Conservation (phyloP, 2,329 filamentous ascomycete species). For the Seiridium cupressi region DNA sequence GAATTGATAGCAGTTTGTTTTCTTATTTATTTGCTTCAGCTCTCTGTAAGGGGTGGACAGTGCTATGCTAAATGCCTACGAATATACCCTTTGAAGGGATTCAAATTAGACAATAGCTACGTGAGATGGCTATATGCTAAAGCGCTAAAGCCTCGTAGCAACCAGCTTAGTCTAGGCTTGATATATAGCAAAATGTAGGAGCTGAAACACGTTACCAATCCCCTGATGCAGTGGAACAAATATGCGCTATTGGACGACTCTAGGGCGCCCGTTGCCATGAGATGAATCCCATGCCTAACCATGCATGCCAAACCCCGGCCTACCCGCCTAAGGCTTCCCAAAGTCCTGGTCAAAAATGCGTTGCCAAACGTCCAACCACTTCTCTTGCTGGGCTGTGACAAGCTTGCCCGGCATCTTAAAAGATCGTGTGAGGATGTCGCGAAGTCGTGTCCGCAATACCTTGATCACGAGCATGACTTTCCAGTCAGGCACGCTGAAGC, state of each 20-base stretch:
- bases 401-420: constrained; percentile 68
- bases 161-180: too few relatives aligned
- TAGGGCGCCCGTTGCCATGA: background rate
- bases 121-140: too few relatives aligned
- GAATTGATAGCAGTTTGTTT: too few relatives aligned
- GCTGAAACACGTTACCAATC: too few relatives aligned
- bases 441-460: constrained; percentile 68
- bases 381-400: constrained; percentile 64
- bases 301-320: background rate
- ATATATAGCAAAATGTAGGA: too few relatives aligned
- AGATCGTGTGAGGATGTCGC: constrained; percentile 69
- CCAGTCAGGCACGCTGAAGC: constrained; percentile 85
- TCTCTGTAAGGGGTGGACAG: too few relatives aligned
- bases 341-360: constrained; percentile 57
- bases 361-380: constrained; percentile 75
- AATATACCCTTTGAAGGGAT: too few relatives aligned
- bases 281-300: background rate
- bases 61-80: too few relatives aligned
- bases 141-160: too few relatives aligned
- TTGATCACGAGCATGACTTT: constrained; percentile 90
- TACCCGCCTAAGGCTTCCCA: background rate
- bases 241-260: background rate
- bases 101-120: too few relatives aligned
- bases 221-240: background rate
- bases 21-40: too few relatives aligned